phyloP scores from a whole-genome alignment of 2,329 filamentous ascomycete species.

The Colletotrichum scovillei region DNA sequence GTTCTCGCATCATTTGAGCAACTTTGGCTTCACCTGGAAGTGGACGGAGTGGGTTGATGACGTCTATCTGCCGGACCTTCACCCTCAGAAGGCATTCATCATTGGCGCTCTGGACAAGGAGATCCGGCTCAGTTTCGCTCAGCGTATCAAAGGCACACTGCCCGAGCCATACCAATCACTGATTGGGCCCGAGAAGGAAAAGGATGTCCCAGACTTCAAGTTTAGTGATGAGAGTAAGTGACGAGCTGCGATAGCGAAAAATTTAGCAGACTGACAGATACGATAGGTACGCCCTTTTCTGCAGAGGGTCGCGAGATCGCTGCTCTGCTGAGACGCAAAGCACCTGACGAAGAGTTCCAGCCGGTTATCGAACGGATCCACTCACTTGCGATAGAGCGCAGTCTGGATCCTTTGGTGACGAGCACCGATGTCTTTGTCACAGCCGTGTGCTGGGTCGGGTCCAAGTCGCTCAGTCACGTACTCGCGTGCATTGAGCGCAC shows the following conservation, averaged over 20 bases:
- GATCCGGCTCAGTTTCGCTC: slow-evolving; percentile 94
- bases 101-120: slow-evolving; percentile 93
- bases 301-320: slow-evolving; percentile 87
- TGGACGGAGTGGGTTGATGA: slow-evolving; percentile 98
- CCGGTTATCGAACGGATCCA: slow-evolving; percentile 84
- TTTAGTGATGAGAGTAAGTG: slow-evolving; percentile 79
- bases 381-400: slow-evolving; percentile 76
- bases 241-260: not conserved
- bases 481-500: slow-evolving; percentile 95
- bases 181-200: slow-evolving; percentile 89
- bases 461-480: slow-evolving; percentile 95
- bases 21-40: slow-evolving; percentile 99
- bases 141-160: slow-evolving; percentile 93
- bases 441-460: slow-evolving; percentile 90
- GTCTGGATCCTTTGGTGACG: slow-evolving; percentile 82
- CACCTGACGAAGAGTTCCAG: slow-evolving; percentile 87
- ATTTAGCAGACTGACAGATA: slow-evolving; percentile 35
- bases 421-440: slow-evolving; percentile 96
- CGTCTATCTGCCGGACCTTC: slow-evolving; percentile 77
- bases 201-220: slow-evolving; percentile 96
- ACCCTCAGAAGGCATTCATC: slow-evolving; percentile 95
- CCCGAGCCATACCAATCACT: slow-evolving; percentile 84
- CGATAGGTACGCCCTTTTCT: slow-evolving; percentile 80
- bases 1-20: slow-evolving; percentile 98
- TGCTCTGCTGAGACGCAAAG: slow-evolving; percentile 83